Conservation (phyloP, 352 stramenopile species). For the Pythium scleroteichum region DNA sequence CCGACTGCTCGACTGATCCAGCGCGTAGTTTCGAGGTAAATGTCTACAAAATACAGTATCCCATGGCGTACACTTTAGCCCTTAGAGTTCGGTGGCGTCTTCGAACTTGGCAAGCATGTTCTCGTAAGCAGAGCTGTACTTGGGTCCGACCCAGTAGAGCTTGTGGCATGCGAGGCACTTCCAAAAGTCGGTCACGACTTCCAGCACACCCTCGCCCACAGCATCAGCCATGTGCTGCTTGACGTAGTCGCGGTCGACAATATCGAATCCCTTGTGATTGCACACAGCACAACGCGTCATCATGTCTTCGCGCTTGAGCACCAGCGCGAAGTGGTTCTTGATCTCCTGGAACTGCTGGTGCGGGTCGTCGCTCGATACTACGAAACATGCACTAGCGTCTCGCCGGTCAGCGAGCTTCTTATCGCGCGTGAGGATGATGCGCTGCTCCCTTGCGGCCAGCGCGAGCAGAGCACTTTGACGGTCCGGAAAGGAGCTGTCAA, state of each 20-base stretch:
- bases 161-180: conserved; percentile 64
- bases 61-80: background rate
- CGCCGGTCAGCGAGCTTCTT: conserved; percentile 69
- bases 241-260: conserved; percentile 57
- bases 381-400: conserved; percentile 72
- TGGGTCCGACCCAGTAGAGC: conserved; percentile 79
- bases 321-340: conserved; percentile 64
- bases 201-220: conserved; percentile 54
- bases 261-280: conserved; percentile 65
- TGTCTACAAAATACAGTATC: background rate
- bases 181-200: conserved; percentile 69
- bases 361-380: conserved; percentile 69
- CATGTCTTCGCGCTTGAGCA: conserved; percentile 63
- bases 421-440: conserved; percentile 76
- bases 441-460: conserved; percentile 54
- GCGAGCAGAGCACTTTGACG: conserved; percentile 53
- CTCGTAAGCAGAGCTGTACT: conserved; percentile 69
- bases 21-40: no score
- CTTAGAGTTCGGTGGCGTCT: background rate
- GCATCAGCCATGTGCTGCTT: conserved; percentile 48
- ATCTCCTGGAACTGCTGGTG: conserved; percentile 79
- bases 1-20: conserved; percentile 16
- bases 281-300: conserved; percentile 75
- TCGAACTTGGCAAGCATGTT: conserved; percentile 59
- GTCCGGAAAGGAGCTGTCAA: conserved; percentile 32